A percentile compares a stretch with the other conserved stretches of the same genome.
phyloP scores from a whole-genome alignment of 805 yeast genomes.

The Wickerhamiella spandovensis region DNA sequence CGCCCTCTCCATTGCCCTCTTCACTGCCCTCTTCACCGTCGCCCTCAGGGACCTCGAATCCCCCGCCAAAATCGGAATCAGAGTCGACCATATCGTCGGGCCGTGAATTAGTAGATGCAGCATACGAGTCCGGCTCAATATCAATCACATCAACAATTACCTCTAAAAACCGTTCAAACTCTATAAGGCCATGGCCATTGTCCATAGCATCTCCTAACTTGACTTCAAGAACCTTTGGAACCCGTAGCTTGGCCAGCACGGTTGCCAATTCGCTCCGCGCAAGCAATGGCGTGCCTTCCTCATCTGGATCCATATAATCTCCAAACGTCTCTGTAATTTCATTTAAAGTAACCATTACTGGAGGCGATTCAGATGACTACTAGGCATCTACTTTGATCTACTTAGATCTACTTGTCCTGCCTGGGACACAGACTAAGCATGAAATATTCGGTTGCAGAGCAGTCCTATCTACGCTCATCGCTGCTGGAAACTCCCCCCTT shows the following conservation, averaged over 20 bases:
- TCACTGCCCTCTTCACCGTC: background rate
- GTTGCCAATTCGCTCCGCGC: slow-evolving; percentile 14
- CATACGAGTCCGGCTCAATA: background rate
- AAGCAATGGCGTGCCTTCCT: slow-evolving; percentile 18
- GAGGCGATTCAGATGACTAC: too few relatives aligned
- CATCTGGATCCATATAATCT: slow-evolving; percentile 20
- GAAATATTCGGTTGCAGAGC: slow-evolving; percentile 28
- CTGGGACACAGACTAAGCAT: slow-evolving; percentile 9
- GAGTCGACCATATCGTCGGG: background rate
- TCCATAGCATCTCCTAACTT: slow-evolving; percentile 16
- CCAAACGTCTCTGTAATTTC: slow-evolving; percentile 19
- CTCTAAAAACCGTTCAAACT: slow-evolving; percentile 19
- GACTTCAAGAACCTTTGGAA: slow-evolving; percentile 11
- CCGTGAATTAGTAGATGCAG: too few relatives aligned
- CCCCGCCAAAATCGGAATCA: background rate
- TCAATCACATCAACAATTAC: slow-evolving; percentile 1
- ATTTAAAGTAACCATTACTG: background rate
- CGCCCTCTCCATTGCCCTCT: background rate
- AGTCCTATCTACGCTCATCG: slow-evolving; percentile 59
- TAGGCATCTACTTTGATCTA: too few relatives aligned
- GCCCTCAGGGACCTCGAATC: background rate
- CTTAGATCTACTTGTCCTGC: background rate
- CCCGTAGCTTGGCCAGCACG: slow-evolving; percentile 20
- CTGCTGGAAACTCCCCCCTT: slow-evolving; percentile 43
- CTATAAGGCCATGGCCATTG: slow-evolving; percentile 19